Evolutionary conservation across 2,329 filamentous ascomycete genomes (phyloP).

Genomic region (Achaetomium macrosporum): DNA sequence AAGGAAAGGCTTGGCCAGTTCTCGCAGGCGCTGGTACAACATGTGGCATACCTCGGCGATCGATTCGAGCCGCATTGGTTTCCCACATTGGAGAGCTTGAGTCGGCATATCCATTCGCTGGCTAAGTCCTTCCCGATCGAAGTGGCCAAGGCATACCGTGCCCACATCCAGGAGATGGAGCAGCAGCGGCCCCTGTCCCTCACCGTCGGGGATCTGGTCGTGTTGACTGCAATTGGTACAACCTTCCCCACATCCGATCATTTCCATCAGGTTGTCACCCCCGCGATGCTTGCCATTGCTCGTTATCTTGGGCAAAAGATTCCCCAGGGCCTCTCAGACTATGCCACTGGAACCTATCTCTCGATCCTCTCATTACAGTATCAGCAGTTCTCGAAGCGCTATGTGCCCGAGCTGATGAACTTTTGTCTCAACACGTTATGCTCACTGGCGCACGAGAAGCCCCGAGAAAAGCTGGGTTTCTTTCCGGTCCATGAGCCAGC

Average conservation of each 20-base stretch:
- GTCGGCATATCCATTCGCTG: slow-evolving; percentile 88
- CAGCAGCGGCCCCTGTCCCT: slow-evolving; percentile 45
- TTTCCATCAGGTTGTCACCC: slow-evolving; percentile 92
- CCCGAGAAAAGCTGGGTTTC: slow-evolving; percentile 41
- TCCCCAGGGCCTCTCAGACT: slow-evolving; percentile 58
- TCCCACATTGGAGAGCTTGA: slow-evolving; percentile 66
- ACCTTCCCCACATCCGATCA: slow-evolving; percentile 96
- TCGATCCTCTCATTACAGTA: slow-evolving; percentile 75
- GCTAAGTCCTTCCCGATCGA: slow-evolving; percentile 77
- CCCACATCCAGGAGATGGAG: slow-evolving; percentile 58
- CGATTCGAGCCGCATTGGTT: slow-evolving; percentile 49
- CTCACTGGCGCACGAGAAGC: slow-evolving; percentile 54
- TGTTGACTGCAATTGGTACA: slow-evolving; percentile 76
- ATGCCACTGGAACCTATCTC: slow-evolving; percentile 71
- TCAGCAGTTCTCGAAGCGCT: slow-evolving; percentile 76
- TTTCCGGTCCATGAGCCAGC: slow-evolving; percentile 59
- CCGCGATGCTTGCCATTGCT: slow-evolving; percentile 76
- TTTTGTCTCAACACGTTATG: slow-evolving; percentile 71
- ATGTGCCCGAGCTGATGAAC: slow-evolving; percentile 81
- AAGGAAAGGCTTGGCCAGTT: slow-evolving; percentile 74
- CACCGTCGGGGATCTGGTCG: slow-evolving; percentile 65
- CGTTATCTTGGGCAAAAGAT: slow-evolving; percentile 76
- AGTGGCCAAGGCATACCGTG: slow-evolving; percentile 70
- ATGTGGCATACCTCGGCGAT: slow-evolving; percentile 47
- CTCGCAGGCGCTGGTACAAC: slow-evolving; percentile 58